Percentiles rank a stretch among this genome's conserved stretches.
Evolutionary conservation across 495 filamentous ascomycete species (phyloP).

Genomic region (Aspergillus mulundensis): DNA sequence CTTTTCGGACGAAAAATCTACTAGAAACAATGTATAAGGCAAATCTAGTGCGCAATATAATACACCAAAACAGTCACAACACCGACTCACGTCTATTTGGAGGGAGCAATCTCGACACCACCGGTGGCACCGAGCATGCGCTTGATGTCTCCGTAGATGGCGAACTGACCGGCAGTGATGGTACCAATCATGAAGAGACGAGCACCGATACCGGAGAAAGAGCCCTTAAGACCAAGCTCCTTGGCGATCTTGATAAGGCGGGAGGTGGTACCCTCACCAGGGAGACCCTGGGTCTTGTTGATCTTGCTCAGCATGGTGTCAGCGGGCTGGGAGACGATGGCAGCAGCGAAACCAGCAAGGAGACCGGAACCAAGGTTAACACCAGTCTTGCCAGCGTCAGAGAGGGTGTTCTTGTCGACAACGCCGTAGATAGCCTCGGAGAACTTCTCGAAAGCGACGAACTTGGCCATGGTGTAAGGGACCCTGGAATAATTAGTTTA

Average conservation of each 20-base stretch:
- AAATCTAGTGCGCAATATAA: conserved; percentile 40
- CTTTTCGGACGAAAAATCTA: conserved; percentile 30
- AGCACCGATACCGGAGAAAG: conserved; percentile 88
- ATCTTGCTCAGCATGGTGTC: conserved; percentile 99
- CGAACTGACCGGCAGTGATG: conserved; percentile 89
- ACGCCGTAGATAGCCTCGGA: conserved; percentile 68
- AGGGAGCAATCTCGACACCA: conserved; percentile 66
- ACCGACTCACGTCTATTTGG: conserved; percentile 35
- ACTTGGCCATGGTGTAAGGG: conserved; percentile 99
- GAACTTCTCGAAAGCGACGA: conserved; percentile 99
- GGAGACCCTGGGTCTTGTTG: conserved; percentile 98
- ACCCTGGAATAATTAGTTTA: conserved; percentile 53
- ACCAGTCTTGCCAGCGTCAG: conserved; percentile 70
- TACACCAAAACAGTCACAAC: conserved; percentile 28
- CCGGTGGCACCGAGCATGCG: conserved; percentile 61
- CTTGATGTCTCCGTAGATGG: conserved; percentile 77
- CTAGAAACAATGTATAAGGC: conserved; percentile 31
- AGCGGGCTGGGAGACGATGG: conserved; percentile 93
- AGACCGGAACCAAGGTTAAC: conserved; percentile 95
- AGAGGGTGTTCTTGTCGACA: conserved; percentile 73
- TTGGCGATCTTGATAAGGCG: conserved; percentile 94
- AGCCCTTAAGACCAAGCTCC: conserved; percentile 88
- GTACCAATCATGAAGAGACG: conserved; percentile 79
- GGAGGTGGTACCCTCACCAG: conserved; percentile 87
- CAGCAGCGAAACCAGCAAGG: conserved; percentile 95